Percentiles rank a stretch among this genome's conserved stretches.
These are phyloP conservation scores for Epichloe amarillans DNA, from an alignment of 2,329 filamentous ascomycete genomes.

Conservation along the genomic window DNA sequence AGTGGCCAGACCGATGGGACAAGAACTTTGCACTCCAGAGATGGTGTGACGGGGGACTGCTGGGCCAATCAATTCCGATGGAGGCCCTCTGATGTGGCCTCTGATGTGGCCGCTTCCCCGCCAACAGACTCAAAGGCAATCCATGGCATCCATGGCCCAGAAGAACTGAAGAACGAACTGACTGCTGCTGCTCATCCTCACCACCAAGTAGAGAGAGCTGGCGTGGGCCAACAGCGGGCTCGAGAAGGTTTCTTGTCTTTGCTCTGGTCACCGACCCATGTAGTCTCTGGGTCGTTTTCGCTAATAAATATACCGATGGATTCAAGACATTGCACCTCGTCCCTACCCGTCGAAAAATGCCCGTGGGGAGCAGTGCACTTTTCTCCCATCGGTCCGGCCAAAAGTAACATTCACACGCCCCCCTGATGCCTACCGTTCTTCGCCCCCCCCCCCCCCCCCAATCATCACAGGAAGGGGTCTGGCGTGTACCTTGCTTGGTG, in stretches of 20 bases:
- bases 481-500: slow-evolving; percentile 1
- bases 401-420: background rate
- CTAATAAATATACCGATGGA: background rate
- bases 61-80: background rate
- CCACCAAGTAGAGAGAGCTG: background rate
- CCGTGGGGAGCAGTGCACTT: background rate
- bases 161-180: background rate
- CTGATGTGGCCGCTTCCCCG: background rate
- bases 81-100: background rate
- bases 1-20: background rate
- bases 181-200: background rate
- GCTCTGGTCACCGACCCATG: background rate
- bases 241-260: background rate
- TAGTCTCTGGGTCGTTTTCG: background rate
- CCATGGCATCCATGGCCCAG: too few species aligned
- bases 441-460: background rate
- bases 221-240: background rate
- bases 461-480: background rate
- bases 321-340: background rate
- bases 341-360: background rate
- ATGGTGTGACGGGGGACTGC: background rate
- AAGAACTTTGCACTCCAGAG: background rate
- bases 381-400: background rate
- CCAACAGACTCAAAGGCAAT: too few species aligned
- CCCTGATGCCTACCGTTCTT: background rate